These are phyloP conservation scores for Adansonia madagascariensis DNA, from an alignment of 441 rosid genomes.

Conservation along the genomic window DNA sequence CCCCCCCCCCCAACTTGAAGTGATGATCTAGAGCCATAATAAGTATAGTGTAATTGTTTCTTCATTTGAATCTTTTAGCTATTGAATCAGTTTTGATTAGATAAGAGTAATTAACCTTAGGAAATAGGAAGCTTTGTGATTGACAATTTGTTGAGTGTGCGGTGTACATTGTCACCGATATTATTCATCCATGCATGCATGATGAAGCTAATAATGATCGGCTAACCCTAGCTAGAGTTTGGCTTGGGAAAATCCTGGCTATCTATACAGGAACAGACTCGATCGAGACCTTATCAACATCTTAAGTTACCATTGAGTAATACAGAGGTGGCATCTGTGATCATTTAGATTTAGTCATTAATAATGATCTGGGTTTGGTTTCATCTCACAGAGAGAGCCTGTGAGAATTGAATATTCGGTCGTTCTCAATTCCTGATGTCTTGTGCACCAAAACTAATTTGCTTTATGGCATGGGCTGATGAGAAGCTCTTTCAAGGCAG, in stretches of 20 bases:
- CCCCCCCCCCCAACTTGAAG: constrained; percentile 20
- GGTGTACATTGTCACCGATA: not conserved
- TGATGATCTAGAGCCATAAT: constrained; percentile 32
- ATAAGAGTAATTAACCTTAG: not conserved
- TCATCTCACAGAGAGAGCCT: not conserved
- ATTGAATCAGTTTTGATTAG: constrained; percentile 3
- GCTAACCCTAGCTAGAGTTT: not conserved
- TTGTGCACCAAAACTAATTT: not conserved
- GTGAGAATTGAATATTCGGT: not conserved
- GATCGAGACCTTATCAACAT: not conserved
- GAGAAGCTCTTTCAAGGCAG: no score
- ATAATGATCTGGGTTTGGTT: not conserved
- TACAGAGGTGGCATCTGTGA: not conserved
- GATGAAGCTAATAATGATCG: not conserved
- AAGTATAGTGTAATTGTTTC: not conserved
- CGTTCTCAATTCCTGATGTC: no score
- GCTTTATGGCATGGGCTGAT: not conserved
- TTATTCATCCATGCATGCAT: not conserved
- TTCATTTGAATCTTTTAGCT: not conserved
- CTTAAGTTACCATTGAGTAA: not conserved
- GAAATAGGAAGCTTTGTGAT: constrained; percentile 6
- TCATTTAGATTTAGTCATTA: not conserved
- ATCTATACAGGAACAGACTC: not conserved
- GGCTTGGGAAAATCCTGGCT: not conserved
- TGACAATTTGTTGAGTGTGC: not conserved